These are phyloP conservation scores for Cryptosporidium xiaoi DNA, from an alignment of 169 alveolate species.

Conservation along the genomic window DNA sequence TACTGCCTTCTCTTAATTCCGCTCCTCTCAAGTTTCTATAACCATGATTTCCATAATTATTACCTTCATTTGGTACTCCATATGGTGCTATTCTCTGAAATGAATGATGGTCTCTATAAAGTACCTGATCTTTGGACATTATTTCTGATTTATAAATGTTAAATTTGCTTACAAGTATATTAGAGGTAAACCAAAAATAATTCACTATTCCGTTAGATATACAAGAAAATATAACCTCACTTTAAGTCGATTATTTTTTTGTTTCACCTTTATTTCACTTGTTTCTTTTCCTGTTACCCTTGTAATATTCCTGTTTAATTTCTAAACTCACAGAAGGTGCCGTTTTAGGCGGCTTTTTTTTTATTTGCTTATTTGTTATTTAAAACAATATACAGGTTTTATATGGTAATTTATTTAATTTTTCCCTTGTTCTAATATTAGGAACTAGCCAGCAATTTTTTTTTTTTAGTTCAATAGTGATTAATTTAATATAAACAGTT, in stretches of 20 bases:
- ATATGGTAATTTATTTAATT: background rate
- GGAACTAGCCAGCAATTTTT: background rate
- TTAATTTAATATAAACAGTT: background rate
- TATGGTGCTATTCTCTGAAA: conserved; percentile 18
- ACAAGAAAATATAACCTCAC: no score
- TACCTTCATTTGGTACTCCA: conserved; percentile 8
- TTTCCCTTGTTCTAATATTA: background rate
- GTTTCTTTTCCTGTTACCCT: background rate
- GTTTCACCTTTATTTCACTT: background rate
- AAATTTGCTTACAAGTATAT: no score
- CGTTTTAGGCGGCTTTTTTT: background rate
- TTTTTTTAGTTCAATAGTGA: background rate
- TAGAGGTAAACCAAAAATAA: no score
- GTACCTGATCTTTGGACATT: conserved; percentile 55
- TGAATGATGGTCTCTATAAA: conserved; percentile 38
- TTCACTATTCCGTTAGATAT: no score
- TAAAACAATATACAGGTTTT: no score
- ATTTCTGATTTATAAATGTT: background rate
- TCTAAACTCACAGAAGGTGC: background rate
- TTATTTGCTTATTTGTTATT: background rate
- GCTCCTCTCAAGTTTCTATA: conserved; percentile 4
- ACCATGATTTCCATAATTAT: background rate
- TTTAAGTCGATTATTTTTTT: background rate
- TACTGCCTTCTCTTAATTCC: conserved; percentile 6
- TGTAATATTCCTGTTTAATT: background rate